Base-by-base conservation (phyloP, 108 stramenopile species). In the Cyclotella baltica region DNA sequence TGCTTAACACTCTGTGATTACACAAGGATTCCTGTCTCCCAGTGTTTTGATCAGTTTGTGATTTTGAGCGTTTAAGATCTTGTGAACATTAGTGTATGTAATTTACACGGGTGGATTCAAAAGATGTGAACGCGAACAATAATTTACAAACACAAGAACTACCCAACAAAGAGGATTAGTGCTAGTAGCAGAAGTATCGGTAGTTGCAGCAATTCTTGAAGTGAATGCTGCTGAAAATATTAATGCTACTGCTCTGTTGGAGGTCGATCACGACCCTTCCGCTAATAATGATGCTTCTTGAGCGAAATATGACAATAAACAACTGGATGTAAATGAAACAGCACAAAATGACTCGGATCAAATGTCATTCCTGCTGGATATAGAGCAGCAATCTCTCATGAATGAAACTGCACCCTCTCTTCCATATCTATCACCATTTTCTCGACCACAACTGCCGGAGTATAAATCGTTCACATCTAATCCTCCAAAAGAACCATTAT, bases 161-260 rank as follows among this genome's bases (percentile, higher is more conserved):
- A n/a, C n/a, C n/a, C n/a, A 30, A 50, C 30, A 28, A 67, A 11
- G 47, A 67, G 20, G 66, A 8, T 28, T 67, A n/a, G 6, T 67
- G 18, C 48, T 67, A 10, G 66, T 47, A 8, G 66, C 66, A 33
- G 66, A 67, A 31, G 66, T 47, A 30, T 46, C 66, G 27, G n/a
- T n/a, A n/a, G n/a, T n/a, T n/a, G 66, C 66, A 9, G 46, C 66
- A 18, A 25, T 67, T 10, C n/a, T 67, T 20, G 66, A 67, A 5
- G 66, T 18, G 20, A 19, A 53, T 22, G 52, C n/a, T n/a, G 20
- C 4, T n/a, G 35, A 37, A 23, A 36, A 28, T 10, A 61, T 31
- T 4, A 30, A 35, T 61, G 28, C 58, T 10, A 8, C 58, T 33
- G 29, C 29, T 15, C 10, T 61, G 30, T 20, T 30, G 29, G 58